Conservation (phyloP, 306 rosid species). For the Malus orientalis region DNA sequence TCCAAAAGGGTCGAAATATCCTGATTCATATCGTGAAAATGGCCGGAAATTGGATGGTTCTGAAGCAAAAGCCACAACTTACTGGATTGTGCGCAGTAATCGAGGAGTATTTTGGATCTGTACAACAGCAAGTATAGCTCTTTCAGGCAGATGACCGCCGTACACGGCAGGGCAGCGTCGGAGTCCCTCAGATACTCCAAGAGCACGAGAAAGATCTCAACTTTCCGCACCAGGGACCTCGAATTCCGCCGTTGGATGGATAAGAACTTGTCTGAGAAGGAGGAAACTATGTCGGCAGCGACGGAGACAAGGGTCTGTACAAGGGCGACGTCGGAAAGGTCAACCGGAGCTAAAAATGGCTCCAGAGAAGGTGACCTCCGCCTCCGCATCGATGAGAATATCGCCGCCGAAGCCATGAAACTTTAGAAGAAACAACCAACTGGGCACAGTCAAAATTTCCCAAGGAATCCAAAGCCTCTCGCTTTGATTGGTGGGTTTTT, state of each 20-base stretch:
- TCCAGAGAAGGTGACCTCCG: conserved; percentile 87
- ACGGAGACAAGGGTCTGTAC: conserved; percentile 58
- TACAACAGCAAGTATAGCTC: conserved; percentile 74
- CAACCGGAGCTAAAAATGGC: conserved; percentile 85
- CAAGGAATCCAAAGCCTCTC: neutral
- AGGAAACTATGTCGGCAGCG: conserved; percentile 42
- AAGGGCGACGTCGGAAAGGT: conserved; percentile 57
- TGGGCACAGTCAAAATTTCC: neutral
- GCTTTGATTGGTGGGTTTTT: neutral
- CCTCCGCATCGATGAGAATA: conserved; percentile 76
- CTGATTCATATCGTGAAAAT: conserved; percentile 82
- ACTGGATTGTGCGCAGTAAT: conserved; percentile 73
- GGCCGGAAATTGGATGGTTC: conserved; percentile 78
- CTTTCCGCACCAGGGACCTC: conserved; percentile 55
- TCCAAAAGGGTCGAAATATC: conserved; percentile 85
- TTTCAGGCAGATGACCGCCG: conserved; percentile 68
- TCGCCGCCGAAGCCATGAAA: conserved; percentile 78
- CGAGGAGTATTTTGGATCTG: conserved; percentile 83
- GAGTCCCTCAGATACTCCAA: conserved; percentile 57
- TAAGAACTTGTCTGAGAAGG: conserved; percentile 43
- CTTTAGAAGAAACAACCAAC: neutral
- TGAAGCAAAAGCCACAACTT: conserved; percentile 94
- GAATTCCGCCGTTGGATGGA: conserved; percentile 67
- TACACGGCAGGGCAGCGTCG: conserved; percentile 28
- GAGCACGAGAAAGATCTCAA: conserved; percentile 56